These are phyloP conservation scores for Tolypocladium capitatum DNA, from an alignment of 2,329 filamentous ascomycete species.

Conservation along the genomic window DNA sequence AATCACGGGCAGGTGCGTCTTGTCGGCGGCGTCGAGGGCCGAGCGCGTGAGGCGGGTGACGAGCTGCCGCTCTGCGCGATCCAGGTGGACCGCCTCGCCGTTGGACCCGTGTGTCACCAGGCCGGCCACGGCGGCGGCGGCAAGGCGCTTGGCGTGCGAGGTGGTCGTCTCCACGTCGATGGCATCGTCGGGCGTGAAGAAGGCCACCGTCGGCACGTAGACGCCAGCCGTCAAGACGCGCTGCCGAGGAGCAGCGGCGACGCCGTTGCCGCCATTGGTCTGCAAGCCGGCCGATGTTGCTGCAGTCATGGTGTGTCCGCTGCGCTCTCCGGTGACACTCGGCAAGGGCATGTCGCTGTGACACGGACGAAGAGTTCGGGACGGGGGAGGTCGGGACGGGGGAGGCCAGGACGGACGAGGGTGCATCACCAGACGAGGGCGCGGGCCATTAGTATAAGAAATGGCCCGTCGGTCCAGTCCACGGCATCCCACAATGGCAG, in stretches of 20 bases:
- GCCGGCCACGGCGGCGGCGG: conserved; percentile 49
- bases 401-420: neutral
- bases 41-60: conserved; percentile 49
- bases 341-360: no score
- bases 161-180: conserved; percentile 39
- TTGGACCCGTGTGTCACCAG: conserved; percentile 60
- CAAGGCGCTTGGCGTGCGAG: conserved; percentile 43
- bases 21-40: conserved; percentile 44
- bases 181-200: conserved; percentile 42
- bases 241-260: neutral
- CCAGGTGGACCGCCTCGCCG: conserved; percentile 59
- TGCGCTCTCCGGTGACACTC: neutral
- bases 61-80: conserved; percentile 48
- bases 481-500: no score
- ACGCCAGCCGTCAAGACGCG: conserved; percentile 24
- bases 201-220: conserved; percentile 51
- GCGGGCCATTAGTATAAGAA: conserved; percentile 1
- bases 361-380: no score
- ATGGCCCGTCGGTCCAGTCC: neutral
- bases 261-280: neutral
- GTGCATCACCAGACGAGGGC: neutral
- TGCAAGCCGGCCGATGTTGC: conserved; percentile 1
- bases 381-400: neutral
- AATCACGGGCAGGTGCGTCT: conserved; percentile 44
- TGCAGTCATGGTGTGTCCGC: conserved; percentile 4